A percentile compares a stretch with the other conserved stretches of the same genome.
phyloP scores from a whole-genome alignment of 768 basidiomycete species.

The Daedaleopsis nitida region DNA sequence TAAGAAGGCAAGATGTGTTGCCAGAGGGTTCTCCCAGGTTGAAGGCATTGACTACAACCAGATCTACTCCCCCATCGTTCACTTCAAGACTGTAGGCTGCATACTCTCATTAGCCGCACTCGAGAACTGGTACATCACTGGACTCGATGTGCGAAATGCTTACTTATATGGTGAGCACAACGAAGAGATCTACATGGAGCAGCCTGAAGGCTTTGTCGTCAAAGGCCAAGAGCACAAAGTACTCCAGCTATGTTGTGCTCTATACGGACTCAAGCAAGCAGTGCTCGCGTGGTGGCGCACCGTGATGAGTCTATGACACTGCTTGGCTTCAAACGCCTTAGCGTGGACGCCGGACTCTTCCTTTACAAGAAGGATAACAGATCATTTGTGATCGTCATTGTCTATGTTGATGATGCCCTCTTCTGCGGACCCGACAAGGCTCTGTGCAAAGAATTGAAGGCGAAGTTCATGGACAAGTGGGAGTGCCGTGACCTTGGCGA shows the following conservation, averaged over 20 bases:
- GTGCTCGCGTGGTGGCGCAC: slow-evolving; percentile 30
- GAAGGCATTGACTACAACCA: slow-evolving; percentile 31
- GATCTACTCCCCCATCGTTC: slow-evolving; percentile 34
- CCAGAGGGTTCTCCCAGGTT: slow-evolving; percentile 35
- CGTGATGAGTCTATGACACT: neutral
- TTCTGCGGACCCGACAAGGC: slow-evolving; percentile 9
- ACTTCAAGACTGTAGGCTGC: slow-evolving; percentile 16
- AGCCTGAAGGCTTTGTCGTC: slow-evolving; percentile 23
- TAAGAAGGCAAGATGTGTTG: slow-evolving; percentile 32
- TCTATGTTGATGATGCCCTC: slow-evolving; percentile 35
- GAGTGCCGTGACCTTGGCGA: slow-evolving; percentile 21
- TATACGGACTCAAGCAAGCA: slow-evolving; percentile 36
- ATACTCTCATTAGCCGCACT: slow-evolving; percentile 23
- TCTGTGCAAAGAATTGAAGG: slow-evolving; percentile 3
- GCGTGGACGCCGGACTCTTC: slow-evolving; percentile 29
- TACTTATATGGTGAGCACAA: slow-evolving; percentile 33
- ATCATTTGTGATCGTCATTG: slow-evolving; percentile 27
- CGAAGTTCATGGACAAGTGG: slow-evolving; percentile 11
- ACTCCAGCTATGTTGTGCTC: slow-evolving; percentile 26
- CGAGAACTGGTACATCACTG: slow-evolving; percentile 26
- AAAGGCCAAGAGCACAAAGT: slow-evolving; percentile 25
- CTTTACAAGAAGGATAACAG: slow-evolving; percentile 19
- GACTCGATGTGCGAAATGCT: slow-evolving; percentile 29
- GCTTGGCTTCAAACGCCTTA: slow-evolving; percentile 29
- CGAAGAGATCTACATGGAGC: slow-evolving; percentile 33